phyloP scores from a whole-genome alignment of 345 rosid species.

The Carallia brachiata region DNA sequence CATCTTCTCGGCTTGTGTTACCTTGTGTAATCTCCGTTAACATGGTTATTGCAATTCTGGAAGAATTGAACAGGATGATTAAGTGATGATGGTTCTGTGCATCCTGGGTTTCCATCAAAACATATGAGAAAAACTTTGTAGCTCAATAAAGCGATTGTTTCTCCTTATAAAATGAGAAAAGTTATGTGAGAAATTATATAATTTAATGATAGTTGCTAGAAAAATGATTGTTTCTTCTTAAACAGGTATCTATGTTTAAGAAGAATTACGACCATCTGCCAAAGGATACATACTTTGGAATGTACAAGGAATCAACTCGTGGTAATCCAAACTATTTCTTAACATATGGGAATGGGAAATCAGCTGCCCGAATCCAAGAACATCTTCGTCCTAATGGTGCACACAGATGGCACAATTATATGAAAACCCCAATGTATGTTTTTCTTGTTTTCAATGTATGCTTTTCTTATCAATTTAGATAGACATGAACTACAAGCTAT shows the following conservation, averaged over 20 bases:
- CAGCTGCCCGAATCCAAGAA: constrained; percentile 91
- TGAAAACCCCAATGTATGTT: constrained; percentile 70
- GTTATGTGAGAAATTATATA: no score
- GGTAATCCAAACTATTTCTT: constrained; percentile 89
- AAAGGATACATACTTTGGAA: constrained; percentile 81
- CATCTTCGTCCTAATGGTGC: constrained; percentile 99
- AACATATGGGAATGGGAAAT: constrained; percentile 95
- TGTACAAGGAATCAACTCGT: constrained; percentile 77
- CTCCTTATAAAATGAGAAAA: no score
- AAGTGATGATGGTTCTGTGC: no score
- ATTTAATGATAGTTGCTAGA: no score
- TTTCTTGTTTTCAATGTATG: constrained; percentile 43
- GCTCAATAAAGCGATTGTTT: no score
- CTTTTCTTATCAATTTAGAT: constrained; percentile 2
- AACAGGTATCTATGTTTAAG: constrained; percentile 91
- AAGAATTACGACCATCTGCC: constrained; percentile 92
- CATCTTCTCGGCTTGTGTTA: no score
- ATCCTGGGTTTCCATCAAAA: no score
- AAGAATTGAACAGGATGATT: no score
- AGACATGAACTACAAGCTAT: not conserved
- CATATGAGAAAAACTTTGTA: no score
- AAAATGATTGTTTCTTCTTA: not conserved
- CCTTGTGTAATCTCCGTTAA: no score
- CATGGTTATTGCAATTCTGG: no score
- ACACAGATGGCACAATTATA: constrained; percentile 97